phyloP scores from a whole-genome alignment of 306 rosid genomes.

The Macrotyloma uniflorum region DNA sequence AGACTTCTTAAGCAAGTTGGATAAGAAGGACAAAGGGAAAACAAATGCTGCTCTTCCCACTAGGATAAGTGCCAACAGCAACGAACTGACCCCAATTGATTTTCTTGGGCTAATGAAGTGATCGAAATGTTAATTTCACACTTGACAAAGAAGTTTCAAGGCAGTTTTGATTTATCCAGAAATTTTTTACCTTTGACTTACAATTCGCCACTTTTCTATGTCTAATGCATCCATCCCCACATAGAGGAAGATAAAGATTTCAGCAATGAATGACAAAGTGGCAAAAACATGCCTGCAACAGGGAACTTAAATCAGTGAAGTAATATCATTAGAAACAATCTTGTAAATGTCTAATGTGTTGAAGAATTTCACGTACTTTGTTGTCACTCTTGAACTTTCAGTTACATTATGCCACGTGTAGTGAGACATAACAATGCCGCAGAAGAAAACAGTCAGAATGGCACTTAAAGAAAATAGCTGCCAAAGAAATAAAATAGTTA shows the following conservation, averaged over 20 bases:
- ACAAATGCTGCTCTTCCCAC: slow-evolving; percentile 98
- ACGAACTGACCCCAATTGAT: slow-evolving; percentile 83
- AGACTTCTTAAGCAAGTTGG: slow-evolving; percentile 82
- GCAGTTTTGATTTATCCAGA: background rate
- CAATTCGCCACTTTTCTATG: slow-evolving; percentile 92
- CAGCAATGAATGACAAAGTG: slow-evolving; percentile 86
- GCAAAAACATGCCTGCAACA: slow-evolving; percentile 90
- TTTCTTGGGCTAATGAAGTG: slow-evolving; percentile 68
- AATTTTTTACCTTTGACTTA: slow-evolving; percentile 69
- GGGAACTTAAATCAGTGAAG: slow-evolving; percentile 24
- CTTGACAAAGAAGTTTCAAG: slow-evolving; percentile 6
- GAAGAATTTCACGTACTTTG: slow-evolving; percentile 66
- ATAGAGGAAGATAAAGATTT: slow-evolving; percentile 91
- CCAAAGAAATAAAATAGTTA: slow-evolving; percentile 29
- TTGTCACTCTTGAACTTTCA: slow-evolving; percentile 93
- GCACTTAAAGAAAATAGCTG: slow-evolving; percentile 94
- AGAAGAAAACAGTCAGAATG: slow-evolving; percentile 95
- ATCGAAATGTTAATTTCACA: slow-evolving; percentile 34
- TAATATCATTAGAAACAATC: background rate
- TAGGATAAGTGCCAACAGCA: slow-evolving; percentile 76
- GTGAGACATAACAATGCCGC: slow-evolving; percentile 99
- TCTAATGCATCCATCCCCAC: slow-evolving; percentile 99
- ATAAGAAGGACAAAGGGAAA: slow-evolving; percentile 82
- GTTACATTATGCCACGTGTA: slow-evolving; percentile 99
- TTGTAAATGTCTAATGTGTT: slow-evolving; percentile 13